Evolutionary conservation across 768 basidiomycete genomes (phyloP), one percentile per base, ranked within the genome.

Genomic region (Pleurotus eryngii): DNA sequence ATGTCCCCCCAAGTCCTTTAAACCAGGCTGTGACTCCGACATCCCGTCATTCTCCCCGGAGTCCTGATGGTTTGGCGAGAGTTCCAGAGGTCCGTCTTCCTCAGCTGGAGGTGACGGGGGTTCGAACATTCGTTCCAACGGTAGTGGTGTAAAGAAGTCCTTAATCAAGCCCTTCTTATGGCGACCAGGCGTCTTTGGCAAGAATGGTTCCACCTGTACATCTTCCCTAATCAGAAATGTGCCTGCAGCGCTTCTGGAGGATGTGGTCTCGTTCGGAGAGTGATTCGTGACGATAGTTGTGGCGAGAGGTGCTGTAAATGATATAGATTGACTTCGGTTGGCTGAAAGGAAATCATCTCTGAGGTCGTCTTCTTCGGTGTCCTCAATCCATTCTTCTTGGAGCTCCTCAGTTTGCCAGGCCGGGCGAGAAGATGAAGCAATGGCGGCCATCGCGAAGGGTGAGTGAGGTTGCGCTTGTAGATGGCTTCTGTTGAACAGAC

Each of bases 361-460:
- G 45, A 65, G 67, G 46, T 71, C 71, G 49, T 74, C 72, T 3
- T 73, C 74, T 20, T 77, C 76, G 17, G 73, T 65, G 51, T 79
- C 78, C 42, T 93, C 91, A 58, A 90, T 77, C 94, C 94, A 97
- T 76, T 95, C 94, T 63, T 95, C 93, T 58, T 85, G 87, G 5
- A 97, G 82, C 67, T 95, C 94, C 55, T 91, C 90, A 1, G 92
- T 92, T 68, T 90, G 87, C 91, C 91, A 93, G 49, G 81, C 90
- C 18, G 91, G 91, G 46, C 65, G 64, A 59, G 57, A 54, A 40
- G 57, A 43, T 17, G 58, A 49, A 56, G 35, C 46, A 11, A 54
- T 20, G 46, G 58, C 53, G 46, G 60, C 46, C 57, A 58, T 61
- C 42, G 35, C 11, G 18, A 26, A 35, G 12, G 39, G 24, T 17